Percentiles rank a stretch among this genome's conserved stretches.
These are phyloP conservation scores for Phytopythium sindhum DNA, from an alignment of 352 stramenopile species.

Conservation along the genomic window DNA sequence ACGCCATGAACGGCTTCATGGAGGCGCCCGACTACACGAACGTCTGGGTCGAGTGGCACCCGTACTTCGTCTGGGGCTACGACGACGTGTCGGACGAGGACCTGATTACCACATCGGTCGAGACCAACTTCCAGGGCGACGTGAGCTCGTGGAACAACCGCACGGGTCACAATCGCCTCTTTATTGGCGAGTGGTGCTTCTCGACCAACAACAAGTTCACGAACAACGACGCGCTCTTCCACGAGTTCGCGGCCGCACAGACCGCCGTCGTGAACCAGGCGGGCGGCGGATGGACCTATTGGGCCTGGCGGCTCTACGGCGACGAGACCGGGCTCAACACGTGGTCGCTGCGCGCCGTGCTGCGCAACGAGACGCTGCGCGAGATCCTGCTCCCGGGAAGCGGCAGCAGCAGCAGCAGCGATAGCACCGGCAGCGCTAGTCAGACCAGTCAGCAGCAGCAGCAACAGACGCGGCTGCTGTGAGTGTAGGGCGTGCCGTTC, in stretches of 20 bases:
- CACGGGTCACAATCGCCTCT: slow-evolving; percentile 37
- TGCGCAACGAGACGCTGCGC: slow-evolving; percentile 41
- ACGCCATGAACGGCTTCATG: slow-evolving; percentile 58
- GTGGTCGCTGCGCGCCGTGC: slow-evolving; percentile 59
- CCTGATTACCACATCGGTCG: slow-evolving; percentile 8
- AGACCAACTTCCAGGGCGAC: slow-evolving; percentile 13
- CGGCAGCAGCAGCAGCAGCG: slow-evolving; percentile 4
- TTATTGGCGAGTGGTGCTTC: slow-evolving; percentile 65
- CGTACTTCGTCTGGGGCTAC: slow-evolving; percentile 81
- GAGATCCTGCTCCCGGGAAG: slow-evolving; percentile 25
- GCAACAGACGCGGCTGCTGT: not conserved
- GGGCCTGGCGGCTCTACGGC: slow-evolving; percentile 67
- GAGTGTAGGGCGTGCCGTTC: not conserved
- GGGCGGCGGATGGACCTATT: slow-evolving; percentile 68
- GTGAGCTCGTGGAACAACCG: slow-evolving; percentile 11
- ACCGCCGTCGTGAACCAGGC: slow-evolving; percentile 50
- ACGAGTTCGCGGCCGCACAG: slow-evolving; percentile 44
- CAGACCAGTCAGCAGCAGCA: slow-evolving; percentile 6
- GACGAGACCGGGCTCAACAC: slow-evolving; percentile 55
- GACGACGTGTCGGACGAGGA: slow-evolving; percentile 42
- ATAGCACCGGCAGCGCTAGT: not conserved
- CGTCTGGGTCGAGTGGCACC: slow-evolving; percentile 82
- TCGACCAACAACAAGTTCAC: slow-evolving; percentile 59
- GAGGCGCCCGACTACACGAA: slow-evolving; percentile 47
- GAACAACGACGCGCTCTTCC: slow-evolving; percentile 34